Conservation (phyloP, 768 basidiomycete species). For the Thelephora ganbajun region DNA sequence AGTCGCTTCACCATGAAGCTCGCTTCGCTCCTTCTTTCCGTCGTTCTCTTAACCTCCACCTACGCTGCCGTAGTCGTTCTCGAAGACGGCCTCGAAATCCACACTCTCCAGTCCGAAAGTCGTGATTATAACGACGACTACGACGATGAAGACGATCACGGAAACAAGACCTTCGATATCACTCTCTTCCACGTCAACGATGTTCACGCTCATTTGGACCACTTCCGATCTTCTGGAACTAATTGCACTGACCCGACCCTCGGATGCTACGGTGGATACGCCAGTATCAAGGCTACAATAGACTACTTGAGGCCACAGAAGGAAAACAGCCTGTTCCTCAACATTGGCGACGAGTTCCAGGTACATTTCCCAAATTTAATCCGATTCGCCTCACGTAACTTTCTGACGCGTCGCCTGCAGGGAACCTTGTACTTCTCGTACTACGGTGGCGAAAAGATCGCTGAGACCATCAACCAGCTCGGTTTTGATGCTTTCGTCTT, state of each 20-base stretch:
- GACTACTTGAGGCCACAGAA: slow-evolving; percentile 18
- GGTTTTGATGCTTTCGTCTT: slow-evolving; percentile 30
- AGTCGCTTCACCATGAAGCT: neutral
- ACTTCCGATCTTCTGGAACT: slow-evolving; percentile 22
- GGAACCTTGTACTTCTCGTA: slow-evolving; percentile 32
- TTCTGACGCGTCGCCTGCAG: slow-evolving; percentile 6
- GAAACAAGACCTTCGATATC: neutral
- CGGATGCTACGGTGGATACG: slow-evolving; percentile 30
- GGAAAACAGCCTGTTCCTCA: slow-evolving; percentile 26
- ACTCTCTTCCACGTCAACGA: slow-evolving; percentile 30
- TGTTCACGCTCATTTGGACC: slow-evolving; percentile 30
- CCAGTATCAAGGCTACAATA: slow-evolving; percentile 26
- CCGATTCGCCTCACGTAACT: neutral
- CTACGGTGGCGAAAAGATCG: slow-evolving; percentile 29
- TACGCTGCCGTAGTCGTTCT: no score
- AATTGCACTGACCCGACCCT: slow-evolving; percentile 21
- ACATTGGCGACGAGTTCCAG: slow-evolving; percentile 34
- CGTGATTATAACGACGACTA: no score
- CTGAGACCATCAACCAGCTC: slow-evolving; percentile 26
- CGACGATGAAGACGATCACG: no score
- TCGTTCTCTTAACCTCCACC: neutral
- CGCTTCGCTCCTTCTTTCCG: neutral
- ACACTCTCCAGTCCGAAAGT: no score
- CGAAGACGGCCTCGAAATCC: no score
- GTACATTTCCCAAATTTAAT: slow-evolving; percentile 4